Evolutionary conservation across 176 grass and related monocot genomes (phyloP), one percentile per base, ranked within the genome.

Genomic region (Phragmites australis): DNA sequence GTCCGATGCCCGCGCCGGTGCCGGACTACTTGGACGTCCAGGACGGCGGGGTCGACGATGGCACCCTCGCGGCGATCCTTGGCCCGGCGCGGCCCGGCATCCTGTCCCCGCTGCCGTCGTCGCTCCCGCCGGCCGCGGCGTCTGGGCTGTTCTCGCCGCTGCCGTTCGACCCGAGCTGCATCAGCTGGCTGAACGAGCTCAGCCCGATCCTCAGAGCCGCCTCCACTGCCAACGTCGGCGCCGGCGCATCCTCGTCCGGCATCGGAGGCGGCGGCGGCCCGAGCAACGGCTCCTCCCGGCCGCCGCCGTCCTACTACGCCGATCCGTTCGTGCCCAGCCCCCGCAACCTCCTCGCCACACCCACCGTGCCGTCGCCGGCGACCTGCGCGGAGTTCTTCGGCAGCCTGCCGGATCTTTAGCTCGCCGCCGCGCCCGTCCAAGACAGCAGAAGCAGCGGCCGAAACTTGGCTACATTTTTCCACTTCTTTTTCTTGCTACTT

Each of bases 81-180:
- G 61, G 61, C 31, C 87, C 79, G 6, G 71, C 78, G 18, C 83
- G 85, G 9, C 62, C 84, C 0, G 87, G 97, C 65, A 90, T 99
- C 82, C 78, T 99, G 3, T 95, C 93, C n/a, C 93, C 93, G 30
- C 60, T 94, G 23, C 92, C 96, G 8, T 80, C 97, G 1, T 39
- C 90, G 32, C 84, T 94, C 11, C 86, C 89, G 27, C 90, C 75
- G 3, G 85, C 92, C 6, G 81, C 88, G 0, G 76, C 87, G 1
- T 90, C 88, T 0, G 84, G 76, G 5, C 61, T 85, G 34, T 99
- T 99, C 90, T 95, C 90, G 25, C 93, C 97, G 32, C 75, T 80
- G 9, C 70, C 86, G 2, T 95, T 91, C 54, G 97, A 99, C 78
- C 34, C 84, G 12, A 88, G 62, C 72, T 41, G 51, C 74, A 31